phyloP scores from a whole-genome alignment of 2,329 filamentous ascomycete species.

The Botrytis pseudocinerea region DNA sequence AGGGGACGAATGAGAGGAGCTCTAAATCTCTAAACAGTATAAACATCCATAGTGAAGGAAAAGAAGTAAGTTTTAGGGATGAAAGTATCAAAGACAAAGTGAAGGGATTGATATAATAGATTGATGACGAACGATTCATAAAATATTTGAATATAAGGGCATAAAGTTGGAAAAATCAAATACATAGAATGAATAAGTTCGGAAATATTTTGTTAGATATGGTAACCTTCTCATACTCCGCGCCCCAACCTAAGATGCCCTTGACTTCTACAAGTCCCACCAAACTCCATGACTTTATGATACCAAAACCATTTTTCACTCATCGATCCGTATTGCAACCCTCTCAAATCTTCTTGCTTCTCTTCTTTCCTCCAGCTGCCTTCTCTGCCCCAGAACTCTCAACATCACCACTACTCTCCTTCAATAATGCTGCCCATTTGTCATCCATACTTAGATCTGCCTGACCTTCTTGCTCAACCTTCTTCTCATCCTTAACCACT shows the following conservation, averaged over 20 bases:
- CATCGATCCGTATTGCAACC: not conserved
- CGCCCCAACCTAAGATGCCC: not conserved
- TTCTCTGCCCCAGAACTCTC: slow-evolving; percentile 25
- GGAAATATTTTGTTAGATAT: not conserved
- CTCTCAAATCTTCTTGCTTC: slow-evolving; percentile 37
- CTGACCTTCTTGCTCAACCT: slow-evolving; percentile 26
- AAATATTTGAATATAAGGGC: not conserved
- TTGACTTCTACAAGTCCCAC: not conserved
- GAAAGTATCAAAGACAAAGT: not conserved
- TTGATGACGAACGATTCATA: not conserved
- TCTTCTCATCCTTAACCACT: slow-evolving; percentile 40
- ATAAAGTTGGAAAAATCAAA: not conserved
- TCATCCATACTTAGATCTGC: slow-evolving; percentile 36
- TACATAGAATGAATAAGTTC: not conserved
- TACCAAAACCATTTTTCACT: not conserved
- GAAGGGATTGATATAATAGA: not conserved
- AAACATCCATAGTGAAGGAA: not conserved
- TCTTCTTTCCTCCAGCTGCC: slow-evolving; percentile 33
- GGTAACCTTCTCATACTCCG: not conserved
- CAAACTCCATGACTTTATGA: slow-evolving; percentile 12
- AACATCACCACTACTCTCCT: slow-evolving; percentile 34
- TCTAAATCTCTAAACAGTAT: not conserved
- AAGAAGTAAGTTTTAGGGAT: not conserved
- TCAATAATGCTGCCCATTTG: slow-evolving; percentile 39
- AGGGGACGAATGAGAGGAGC: not conserved